These are phyloP conservation scores for Zangia roseola DNA, from an alignment of 768 basidiomycete species.

Conservation along the genomic window DNA sequence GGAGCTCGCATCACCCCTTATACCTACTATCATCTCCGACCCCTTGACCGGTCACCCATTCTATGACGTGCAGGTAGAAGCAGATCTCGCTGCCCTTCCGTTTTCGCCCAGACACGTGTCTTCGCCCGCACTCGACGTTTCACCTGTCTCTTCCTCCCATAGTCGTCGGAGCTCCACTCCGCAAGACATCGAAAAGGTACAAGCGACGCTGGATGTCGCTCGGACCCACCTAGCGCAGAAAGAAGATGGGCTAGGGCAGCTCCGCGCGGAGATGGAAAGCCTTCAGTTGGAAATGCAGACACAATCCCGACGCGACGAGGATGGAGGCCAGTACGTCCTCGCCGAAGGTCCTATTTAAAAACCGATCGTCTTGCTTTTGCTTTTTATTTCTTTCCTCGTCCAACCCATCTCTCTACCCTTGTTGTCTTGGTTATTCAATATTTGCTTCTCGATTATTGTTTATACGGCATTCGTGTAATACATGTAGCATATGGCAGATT, in stretches of 20 bases:
- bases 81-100: conserved; percentile 15
- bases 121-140: conserved; percentile 8
- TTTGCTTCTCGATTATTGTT: background rate
- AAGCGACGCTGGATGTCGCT: conserved; percentile 21
- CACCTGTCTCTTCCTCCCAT: background rate
- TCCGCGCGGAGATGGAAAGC: conserved; percentile 24
- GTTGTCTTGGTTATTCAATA: background rate
- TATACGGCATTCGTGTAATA: too few relatives aligned
- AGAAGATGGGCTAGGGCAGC: conserved; percentile 17
- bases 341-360: background rate
- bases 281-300: conserved; percentile 11
- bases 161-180: conserved; percentile 5
- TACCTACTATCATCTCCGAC: conserved; percentile 31
- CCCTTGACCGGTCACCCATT: conserved; percentile 1
- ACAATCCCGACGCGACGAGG: background rate
- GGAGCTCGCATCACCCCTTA: conserved; percentile 53
- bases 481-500: too few relatives aligned
- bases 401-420: background rate
- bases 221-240: conserved; percentile 21
- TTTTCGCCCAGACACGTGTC: conserved; percentile 21
- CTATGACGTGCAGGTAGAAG: conserved; percentile 2
- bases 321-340: background rate
- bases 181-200: conserved; percentile 22
- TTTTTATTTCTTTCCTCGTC: background rate
- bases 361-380: background rate